These are phyloP conservation scores for Daldinia sp. DNA, from an alignment of 2,329 filamentous ascomycete species.

Conservation along the genomic window DNA sequence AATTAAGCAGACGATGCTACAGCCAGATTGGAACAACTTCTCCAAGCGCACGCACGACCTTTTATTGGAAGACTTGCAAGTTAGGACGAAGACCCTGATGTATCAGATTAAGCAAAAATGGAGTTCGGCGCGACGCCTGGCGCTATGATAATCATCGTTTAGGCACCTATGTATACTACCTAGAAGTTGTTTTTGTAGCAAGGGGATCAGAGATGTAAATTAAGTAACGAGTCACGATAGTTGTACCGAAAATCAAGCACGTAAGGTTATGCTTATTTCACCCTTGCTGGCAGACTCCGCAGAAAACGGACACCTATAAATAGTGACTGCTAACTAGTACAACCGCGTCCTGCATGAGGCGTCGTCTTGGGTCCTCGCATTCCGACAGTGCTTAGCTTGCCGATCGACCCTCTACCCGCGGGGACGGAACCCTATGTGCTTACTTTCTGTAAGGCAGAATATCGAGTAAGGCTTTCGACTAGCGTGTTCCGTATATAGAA, in stretches of 20 bases:
- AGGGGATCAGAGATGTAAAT: not conserved
- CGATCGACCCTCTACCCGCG: not conserved
- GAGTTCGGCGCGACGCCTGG: not conserved
- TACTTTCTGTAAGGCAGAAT: not conserved
- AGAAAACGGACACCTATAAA: not conserved
- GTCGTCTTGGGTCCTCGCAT: not conserved
- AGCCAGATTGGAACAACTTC: not conserved
- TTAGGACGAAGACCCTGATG: not conserved
- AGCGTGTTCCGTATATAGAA: not conserved
- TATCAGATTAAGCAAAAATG: slow-evolving; percentile 1
- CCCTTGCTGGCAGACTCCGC: not conserved
- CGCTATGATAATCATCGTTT: not conserved
- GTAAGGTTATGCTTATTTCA: not conserved
- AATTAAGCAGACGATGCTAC: not conserved
- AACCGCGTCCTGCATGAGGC: not conserved
- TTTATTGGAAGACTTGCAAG: not conserved
- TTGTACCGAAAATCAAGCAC: not conserved
- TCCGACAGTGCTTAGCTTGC: not conserved
- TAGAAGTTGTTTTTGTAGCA: not conserved
- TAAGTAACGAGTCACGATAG: not conserved
- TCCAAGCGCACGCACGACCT: not conserved
- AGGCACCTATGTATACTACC: not conserved
- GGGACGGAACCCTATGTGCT: not conserved
- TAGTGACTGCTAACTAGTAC: not conserved
- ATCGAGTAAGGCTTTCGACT: not conserved